Evolutionary conservation across 345 rosid genomes (phyloP), one percentile per base, ranked within the genome.

Genomic region (Draba incana): DNA sequence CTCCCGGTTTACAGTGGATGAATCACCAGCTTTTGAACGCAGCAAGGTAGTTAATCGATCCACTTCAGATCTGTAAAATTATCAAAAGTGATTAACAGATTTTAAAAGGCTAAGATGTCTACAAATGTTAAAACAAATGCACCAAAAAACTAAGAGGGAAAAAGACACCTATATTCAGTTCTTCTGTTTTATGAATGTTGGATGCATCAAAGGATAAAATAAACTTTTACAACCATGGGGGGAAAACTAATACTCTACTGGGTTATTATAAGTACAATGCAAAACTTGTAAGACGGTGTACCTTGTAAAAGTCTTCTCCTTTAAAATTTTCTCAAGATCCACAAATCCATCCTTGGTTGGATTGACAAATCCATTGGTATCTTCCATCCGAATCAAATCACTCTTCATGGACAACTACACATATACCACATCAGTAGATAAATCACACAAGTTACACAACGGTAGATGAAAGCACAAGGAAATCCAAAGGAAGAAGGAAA

Each of bases 251-350:
- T 60, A 66, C 44, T 54, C 58, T 62, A 45, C 10, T 35, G 4
- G 31, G 16, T 51, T 66, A n/a, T 57, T 66, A n/a, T 57, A 43
- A n/a, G 41, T 4, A 64, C 64, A 39, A 30, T 13, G 24, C 12
- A 33, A 57, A 58, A 37, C 43, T 35, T 20, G 23, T 28, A 54
- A 46, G 38, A 69, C 11, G 15, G 51, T 57, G 42, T 57, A 70
- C 99, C 93, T 89, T 45, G 95, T 83, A 75, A 89, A 94, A 13
- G 85, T 89, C 75, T 88, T 84, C 77, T 82, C 88, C 78, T 79
- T 86, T 53, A 94, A 69, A 6, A 75, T 48, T 11, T 69, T 62
- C 75, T 75, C 79, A 64, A 75, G 70, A 49, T 75, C 75, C 37
- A 60, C 50, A 43, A 69, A 64, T 33, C 80, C 85, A 44, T 72